These are phyloP conservation scores for Vitis rotundifolia DNA, from an alignment of 164 flowering plant genomes.

Conservation along the genomic window DNA sequence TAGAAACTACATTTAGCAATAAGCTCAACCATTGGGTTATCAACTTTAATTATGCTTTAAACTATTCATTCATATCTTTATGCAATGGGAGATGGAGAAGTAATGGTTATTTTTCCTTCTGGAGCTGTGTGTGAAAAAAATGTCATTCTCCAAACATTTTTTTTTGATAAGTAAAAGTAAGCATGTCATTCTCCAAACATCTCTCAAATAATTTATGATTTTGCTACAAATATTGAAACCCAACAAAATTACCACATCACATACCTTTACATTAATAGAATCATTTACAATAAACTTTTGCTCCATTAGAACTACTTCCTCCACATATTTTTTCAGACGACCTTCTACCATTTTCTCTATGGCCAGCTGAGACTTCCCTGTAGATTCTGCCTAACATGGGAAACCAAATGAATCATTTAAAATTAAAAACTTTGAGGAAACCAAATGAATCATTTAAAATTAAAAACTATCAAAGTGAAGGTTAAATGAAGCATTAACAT, in stretches of 20 bases:
- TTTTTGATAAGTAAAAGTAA: no score
- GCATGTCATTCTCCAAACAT: no score
- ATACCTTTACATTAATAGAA: constrained; percentile 69
- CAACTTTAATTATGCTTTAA: background rate
- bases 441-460: background rate
- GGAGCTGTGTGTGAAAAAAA: no score
- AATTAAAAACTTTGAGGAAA: background rate
- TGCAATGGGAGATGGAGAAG: no score
- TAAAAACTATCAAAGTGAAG: background rate
- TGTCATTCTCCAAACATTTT: no score
- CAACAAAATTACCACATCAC: background rate
- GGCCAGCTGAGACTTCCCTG: constrained; percentile 86
- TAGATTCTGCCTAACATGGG: constrained; percentile 69
- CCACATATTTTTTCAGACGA: constrained; percentile 80
- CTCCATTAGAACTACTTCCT: constrained; percentile 92
- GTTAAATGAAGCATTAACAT: no score
- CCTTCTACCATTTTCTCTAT: constrained; percentile 98
- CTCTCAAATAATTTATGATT: background rate
- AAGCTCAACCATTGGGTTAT: background rate
- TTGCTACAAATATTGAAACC: background rate
- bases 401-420: constrained; percentile 3
- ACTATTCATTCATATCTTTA: background rate
- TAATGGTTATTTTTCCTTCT: no score
- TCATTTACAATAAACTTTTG: constrained; percentile 88
- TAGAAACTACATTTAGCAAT: background rate